phyloP scores from a whole-genome alignment of 2,329 filamentous ascomycete species.

The Neonectria coccinea region DNA sequence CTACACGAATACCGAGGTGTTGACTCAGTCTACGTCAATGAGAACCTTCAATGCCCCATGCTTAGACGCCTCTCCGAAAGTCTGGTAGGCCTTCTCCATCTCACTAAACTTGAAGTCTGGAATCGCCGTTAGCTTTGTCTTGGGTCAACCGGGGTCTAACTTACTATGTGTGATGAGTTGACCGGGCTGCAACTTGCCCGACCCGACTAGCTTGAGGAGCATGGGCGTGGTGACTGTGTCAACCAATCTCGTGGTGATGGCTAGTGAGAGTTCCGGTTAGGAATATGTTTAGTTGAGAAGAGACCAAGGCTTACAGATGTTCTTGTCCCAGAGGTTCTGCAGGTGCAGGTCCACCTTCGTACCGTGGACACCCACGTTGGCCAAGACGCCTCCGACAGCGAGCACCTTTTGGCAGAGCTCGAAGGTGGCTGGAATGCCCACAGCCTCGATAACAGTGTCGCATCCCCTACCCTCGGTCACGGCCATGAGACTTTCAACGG shows the following conservation, averaged over 20 bases:
- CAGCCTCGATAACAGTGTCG: conserved; percentile 69
- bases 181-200: conserved; percentile 55
- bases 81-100: conserved; percentile 37
- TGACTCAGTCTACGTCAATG: conserved; percentile 34
- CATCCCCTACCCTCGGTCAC: conserved; percentile 65
- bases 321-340: conserved; percentile 65
- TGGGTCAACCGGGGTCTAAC: conserved; percentile 15
- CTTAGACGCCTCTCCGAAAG: conserved; percentile 35
- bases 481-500: conserved; percentile 53
- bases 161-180: conserved; percentile 60
- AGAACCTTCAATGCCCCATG: conserved; percentile 37
- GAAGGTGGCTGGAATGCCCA: conserved; percentile 66
- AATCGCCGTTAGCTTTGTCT: not conserved
- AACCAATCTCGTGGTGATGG: conserved; percentile 61
- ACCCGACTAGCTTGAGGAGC: conserved; percentile 58
- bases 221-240: conserved; percentile 62
- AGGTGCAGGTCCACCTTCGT: conserved; percentile 63
- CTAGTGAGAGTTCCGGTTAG: conserved; percentile 35
- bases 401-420: conserved; percentile 65
- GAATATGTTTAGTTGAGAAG: not conserved
- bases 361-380: conserved; percentile 70
- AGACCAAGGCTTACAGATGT: conserved; percentile 57
- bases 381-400: conserved; percentile 64
- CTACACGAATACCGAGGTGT: not conserved
- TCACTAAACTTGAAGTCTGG: conserved; percentile 38